Evolutionary conservation across 345 rosid species (phyloP).

Genomic region (Eucalyptus decipiens): DNA sequence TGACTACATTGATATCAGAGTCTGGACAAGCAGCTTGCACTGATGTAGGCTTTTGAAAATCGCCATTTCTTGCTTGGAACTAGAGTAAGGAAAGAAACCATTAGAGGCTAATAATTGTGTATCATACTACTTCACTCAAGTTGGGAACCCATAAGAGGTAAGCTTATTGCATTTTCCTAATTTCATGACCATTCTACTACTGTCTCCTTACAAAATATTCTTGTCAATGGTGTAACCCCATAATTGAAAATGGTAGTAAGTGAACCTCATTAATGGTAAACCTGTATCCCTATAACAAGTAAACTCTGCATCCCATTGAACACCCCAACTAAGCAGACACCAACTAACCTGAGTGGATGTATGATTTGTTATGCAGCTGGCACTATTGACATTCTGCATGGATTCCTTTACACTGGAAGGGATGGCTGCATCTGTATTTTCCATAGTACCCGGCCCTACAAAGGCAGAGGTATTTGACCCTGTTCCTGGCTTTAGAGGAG

Average conservation of each 20-base stretch:
- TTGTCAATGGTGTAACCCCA: background rate
- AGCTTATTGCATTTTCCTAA: background rate
- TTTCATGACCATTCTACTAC: background rate
- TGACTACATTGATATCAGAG: background rate
- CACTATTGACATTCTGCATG: conserved; percentile 8
- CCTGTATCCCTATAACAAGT: background rate
- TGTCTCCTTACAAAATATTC: background rate
- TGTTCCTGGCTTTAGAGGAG: conserved; percentile 12
- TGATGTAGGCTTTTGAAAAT: background rate
- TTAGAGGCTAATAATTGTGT: background rate
- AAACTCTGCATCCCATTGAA: background rate
- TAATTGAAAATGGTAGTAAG: background rate
- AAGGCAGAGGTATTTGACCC: conserved; percentile 3
- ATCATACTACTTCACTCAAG: background rate
- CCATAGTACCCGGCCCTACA: conserved; percentile 12
- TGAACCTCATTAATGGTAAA: background rate
- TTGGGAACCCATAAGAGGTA: background rate
- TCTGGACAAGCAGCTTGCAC: background rate
- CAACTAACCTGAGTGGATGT: conserved; percentile 1
- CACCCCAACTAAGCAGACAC: background rate
- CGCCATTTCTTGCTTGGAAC: background rate
- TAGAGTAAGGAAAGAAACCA: background rate
- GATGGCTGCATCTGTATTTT: conserved; percentile 20
- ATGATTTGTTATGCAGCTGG: conserved; percentile 15
- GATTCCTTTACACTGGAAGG: conserved; percentile 29